A percentile compares a stretch with the other conserved stretches of the same genome.
phyloP scores from a whole-genome alignment of 1,284 basidiomycete species.

The Pholiota adiposa region DNA sequence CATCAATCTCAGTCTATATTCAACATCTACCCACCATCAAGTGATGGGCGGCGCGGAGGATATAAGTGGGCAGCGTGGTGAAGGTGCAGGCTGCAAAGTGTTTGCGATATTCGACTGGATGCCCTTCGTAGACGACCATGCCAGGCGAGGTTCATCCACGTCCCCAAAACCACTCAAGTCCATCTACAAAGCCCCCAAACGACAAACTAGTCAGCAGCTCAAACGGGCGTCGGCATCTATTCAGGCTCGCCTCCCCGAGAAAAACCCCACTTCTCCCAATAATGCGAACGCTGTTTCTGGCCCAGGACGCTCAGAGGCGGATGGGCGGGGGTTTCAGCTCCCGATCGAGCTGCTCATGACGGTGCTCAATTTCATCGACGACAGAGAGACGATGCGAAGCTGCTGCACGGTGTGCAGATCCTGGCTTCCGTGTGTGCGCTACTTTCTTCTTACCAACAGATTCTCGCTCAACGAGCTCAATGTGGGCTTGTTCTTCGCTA shows the following conservation, averaged over 20 bases:
- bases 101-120: too few relatives aligned
- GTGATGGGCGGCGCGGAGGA: background rate
- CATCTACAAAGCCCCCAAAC: constrained; percentile 5
- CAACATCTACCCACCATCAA: background rate
- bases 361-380: background rate
- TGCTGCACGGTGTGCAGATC: background rate
- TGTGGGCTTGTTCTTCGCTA: background rate
- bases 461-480: constrained; percentile 1
- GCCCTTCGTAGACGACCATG: background rate
- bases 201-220: background rate
- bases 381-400: background rate
- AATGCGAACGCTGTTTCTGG: background rate
- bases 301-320: background rate
- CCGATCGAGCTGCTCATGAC: constrained; percentile 2
- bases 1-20: background rate
- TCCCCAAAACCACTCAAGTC: background rate
- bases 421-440: constrained; percentile 7
- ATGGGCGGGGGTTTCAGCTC: background rate
- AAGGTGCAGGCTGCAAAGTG: background rate
- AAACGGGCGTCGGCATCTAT: background rate
- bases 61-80: background rate
- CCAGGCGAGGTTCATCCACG: background rate
- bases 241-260: background rate
- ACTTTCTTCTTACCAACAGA: constrained; percentile 1
- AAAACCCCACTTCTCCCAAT: background rate